Evolutionary conservation across 176 grass and related monocot species (phyloP), one percentile per base, ranked within the genome.

Genomic region (Canna indica): DNA sequence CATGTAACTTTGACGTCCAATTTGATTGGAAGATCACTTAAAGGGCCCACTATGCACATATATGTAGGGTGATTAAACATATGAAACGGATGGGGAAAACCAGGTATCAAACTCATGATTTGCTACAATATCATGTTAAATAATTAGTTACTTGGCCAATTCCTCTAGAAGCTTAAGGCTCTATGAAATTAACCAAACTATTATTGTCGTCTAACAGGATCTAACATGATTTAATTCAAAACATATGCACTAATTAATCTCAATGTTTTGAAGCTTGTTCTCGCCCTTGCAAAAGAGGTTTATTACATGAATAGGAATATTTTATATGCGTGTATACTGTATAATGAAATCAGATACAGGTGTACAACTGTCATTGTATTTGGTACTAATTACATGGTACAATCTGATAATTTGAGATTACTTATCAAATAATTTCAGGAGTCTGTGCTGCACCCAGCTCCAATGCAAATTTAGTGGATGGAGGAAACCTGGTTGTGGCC

Each of bases 361-460:
- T n/a, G 50, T 54, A 54, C 20, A 50, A 50, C 47, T 50, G 47
- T 50, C 16, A 50, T 50, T 50, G 18, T 22, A 16, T n/a, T 18
- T 54, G 4, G 17, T 54, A 20, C 7, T 54, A 54, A 54, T 54
- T 54, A 2, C 17, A 54, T 6, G 16, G 6, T 20, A 52, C 18
- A n/a, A 25, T 54, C 50, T 54, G 50, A 54, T 54, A 54, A 18
- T 24, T 54, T 54, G 3, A 54, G n/a, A n/a, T 54, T 24, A 54
- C n/a, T 16, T 18, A 41, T 38, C 39, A 66, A 66, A 66, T 39
- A 38, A 18, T 39, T 66, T 38, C 35, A 66, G 63, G 63, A 66
- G n/a, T 38, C 2, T 66, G 3, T 27, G 15, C 10, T 31, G 58
- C 24, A 25, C 34, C 29, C 29, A 39, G 22, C 35, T 25, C 35